Conservation (phyloP, 1,284 basidiomycete genomes). For the Flammula alnicola region DNA sequence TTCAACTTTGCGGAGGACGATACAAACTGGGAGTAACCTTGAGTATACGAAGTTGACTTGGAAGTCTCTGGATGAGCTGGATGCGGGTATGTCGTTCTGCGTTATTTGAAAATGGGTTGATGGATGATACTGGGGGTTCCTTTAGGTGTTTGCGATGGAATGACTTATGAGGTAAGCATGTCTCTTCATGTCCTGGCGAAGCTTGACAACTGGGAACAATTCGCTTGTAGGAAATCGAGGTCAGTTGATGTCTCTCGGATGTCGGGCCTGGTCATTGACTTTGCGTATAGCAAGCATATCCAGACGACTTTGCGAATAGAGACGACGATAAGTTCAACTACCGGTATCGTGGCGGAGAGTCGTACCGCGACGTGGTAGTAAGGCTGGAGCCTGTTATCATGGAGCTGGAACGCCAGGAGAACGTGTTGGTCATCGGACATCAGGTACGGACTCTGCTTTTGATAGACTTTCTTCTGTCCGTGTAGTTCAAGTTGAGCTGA, state of each 20-base stretch:
- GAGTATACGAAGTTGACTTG: slow-evolving; percentile 95
- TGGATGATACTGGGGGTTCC: neutral
- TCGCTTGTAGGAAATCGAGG: slow-evolving; percentile 81
- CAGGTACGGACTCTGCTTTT: no score
- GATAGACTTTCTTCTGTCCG: no score
- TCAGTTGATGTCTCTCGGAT: slow-evolving; percentile 29
- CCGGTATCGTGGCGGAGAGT: slow-evolving; percentile 94
- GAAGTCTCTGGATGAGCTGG: slow-evolving; percentile 98
- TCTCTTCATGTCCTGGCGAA: slow-evolving; percentile 9
- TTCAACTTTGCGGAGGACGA: slow-evolving; percentile 91
- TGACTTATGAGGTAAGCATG: slow-evolving; percentile 84
- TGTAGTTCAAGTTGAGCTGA: no score
- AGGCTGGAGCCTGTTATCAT: slow-evolving; percentile 98
- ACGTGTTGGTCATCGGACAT: slow-evolving; percentile 96
- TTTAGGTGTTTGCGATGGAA: slow-evolving; percentile 94
- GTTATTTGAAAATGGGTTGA: neutral
- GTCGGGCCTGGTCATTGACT: slow-evolving; percentile 2
- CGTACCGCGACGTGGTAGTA: slow-evolving; percentile 95
- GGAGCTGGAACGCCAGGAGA: slow-evolving; percentile 97
- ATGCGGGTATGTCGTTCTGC: slow-evolving; percentile 59
- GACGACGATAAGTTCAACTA: slow-evolving; percentile 99
- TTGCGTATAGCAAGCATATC: slow-evolving; percentile 78
- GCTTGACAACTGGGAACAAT: neutral
- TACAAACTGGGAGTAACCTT: slow-evolving; percentile 86
- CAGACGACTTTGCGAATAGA: slow-evolving; percentile 98